A percentile compares a stretch with the other conserved stretches of the same genome.
phyloP scores from a whole-genome alignment of 2,329 filamentous ascomycete species.

The Ophiocordyceps sinensis region DNA sequence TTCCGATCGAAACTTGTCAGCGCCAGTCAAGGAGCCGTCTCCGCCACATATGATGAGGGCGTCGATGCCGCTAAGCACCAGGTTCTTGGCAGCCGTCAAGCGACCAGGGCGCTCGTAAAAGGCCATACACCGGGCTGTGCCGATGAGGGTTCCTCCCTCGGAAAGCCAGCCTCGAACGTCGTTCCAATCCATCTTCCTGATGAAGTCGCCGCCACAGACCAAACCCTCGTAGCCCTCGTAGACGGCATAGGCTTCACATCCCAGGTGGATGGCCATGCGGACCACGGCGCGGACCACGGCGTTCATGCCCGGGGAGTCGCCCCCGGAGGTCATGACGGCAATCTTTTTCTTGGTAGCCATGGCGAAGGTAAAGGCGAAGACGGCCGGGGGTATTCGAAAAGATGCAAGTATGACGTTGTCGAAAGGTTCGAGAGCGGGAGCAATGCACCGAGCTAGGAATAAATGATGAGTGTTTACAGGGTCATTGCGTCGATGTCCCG shows the following conservation, averaged over 20 bases:
- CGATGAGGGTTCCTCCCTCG: slow-evolving; percentile 89
- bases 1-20: slow-evolving; percentile 81
- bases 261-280: slow-evolving; percentile 76
- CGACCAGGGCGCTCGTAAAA: slow-evolving; percentile 85
- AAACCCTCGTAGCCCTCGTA: slow-evolving; percentile 96
- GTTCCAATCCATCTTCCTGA: slow-evolving; percentile 78
- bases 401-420: too few species aligned
- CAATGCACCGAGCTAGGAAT: too few species aligned
- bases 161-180: slow-evolving; percentile 90
- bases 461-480: too few species aligned
- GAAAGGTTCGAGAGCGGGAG: too few species aligned
- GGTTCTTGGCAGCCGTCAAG: slow-evolving; percentile 78
- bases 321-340: slow-evolving; percentile 86
- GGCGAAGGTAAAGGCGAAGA: neutral
- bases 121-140: slow-evolving; percentile 81
- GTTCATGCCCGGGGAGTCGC: slow-evolving; percentile 93
- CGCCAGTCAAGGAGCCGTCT: slow-evolving; percentile 90
- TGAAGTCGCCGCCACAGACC: slow-evolving; percentile 77
- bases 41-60: slow-evolving; percentile 94
- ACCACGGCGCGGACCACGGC: slow-evolving; percentile 81
- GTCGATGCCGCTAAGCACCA: slow-evolving; percentile 85
- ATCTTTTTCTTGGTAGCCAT: slow-evolving; percentile 51
- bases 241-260: slow-evolving; percentile 65
- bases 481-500: too few species aligned
- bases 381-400: too few species aligned